A percentile compares a stretch with the other conserved stretches of the same genome.
These are phyloP conservation scores for Cordyceps fumosorosea DNA, from an alignment of 2,329 filamentous ascomycete genomes.

Conservation along the genomic window DNA sequence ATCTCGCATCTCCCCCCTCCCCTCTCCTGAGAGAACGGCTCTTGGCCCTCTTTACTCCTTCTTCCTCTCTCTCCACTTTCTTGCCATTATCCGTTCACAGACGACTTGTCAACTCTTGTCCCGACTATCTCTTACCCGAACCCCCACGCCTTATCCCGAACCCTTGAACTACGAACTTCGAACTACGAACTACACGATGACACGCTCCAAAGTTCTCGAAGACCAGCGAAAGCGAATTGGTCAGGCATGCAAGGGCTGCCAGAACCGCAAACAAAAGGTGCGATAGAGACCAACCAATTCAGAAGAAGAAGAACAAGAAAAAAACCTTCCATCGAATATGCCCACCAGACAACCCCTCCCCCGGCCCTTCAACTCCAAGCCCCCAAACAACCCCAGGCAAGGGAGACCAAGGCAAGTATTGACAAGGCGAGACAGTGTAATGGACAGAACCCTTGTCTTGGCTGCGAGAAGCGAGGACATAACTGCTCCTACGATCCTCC, in stretches of 20 bases:
- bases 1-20: background rate
- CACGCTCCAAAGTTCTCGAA: slow-evolving; percentile 47
- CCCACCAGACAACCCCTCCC: too few species aligned
- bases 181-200: slow-evolving; percentile 29
- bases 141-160: background rate
- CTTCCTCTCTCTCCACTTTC: background rate
- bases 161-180: background rate
- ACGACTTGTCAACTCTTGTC: background rate
- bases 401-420: background rate
- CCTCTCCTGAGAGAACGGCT: background rate
- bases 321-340: too few species aligned
- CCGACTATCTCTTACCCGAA: background rate
- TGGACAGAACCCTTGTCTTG: slow-evolving; percentile 49
- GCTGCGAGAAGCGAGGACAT: slow-evolving; percentile 47
- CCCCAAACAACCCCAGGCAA: background rate
- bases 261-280: slow-evolving; percentile 61
- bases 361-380: too few species aligned
- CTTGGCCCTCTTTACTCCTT: background rate
- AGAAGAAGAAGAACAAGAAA: too few species aligned
- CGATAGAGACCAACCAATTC: too few species aligned
- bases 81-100: background rate
- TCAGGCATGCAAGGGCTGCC: slow-evolving; percentile 59
- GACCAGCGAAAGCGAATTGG: slow-evolving; percentile 58
- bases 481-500: slow-evolving; percentile 33
- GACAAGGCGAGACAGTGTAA: slow-evolving; percentile 45